Conservation (phyloP, 257 asterid genomes). For the Buddleja alternifolia region DNA sequence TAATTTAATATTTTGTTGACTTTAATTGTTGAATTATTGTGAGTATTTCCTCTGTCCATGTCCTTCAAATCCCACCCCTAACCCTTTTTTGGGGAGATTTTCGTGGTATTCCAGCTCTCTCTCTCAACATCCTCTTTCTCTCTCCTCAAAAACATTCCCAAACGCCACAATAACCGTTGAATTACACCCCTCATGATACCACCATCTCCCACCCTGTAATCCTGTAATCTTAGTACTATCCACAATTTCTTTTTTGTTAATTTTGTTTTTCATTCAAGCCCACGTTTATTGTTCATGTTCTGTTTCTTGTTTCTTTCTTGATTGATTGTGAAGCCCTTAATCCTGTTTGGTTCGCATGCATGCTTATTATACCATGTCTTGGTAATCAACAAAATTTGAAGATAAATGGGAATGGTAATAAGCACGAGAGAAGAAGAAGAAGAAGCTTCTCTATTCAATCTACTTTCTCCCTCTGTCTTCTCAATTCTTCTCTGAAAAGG, state of each 20-base stretch:
- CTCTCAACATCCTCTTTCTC: conserved; percentile 10
- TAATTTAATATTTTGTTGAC: too few relatives aligned
- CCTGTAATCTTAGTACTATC: conserved; percentile 16
- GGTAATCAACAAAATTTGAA: conserved; percentile 29
- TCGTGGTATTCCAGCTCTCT: conserved; percentile 48
- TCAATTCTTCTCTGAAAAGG: conserved; percentile 43
- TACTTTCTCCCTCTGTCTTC: conserved; percentile 32
- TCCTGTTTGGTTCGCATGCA: conserved; percentile 39
- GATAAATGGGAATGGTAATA: conserved; percentile 38
- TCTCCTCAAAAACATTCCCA: conserved; percentile 33
- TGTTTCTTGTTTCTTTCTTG: conserved; percentile 19
- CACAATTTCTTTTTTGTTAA: conserved; percentile 22
- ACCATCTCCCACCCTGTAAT: conserved; percentile 13
- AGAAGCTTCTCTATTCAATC: conserved; percentile 44
- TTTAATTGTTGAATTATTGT: background rate
- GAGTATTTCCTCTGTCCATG: conserved; percentile 20
- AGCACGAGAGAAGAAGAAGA: conserved; percentile 40
- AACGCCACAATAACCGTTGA: background rate
- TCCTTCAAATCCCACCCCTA: conserved; percentile 39
- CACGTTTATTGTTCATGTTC: conserved; percentile 19
- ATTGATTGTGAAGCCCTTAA: conserved; percentile 10
- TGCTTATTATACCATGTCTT: conserved; percentile 37
- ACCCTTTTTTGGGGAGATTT: conserved; percentile 37
- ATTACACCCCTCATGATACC: conserved; percentile 20
- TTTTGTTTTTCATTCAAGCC: conserved; percentile 20